phyloP scores from a whole-genome alignment of 164 flowering plant genomes.

The Vitis cinerea region DNA sequence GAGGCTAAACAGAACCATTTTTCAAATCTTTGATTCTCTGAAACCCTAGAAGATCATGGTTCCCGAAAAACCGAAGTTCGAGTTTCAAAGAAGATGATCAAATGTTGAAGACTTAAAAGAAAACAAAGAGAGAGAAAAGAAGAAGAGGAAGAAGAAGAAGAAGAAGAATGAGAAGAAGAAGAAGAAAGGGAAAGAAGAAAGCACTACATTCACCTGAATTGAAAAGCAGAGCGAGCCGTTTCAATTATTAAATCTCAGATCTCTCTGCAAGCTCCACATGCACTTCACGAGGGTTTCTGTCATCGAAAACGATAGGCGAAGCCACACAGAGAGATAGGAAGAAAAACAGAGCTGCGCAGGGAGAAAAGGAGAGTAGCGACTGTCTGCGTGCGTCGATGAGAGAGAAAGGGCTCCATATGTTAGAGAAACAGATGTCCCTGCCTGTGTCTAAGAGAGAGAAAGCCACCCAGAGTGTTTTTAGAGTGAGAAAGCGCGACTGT shows the following conservation, averaged over 20 bases:
- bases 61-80: conserved; percentile 4
- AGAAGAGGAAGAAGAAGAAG: neutral
- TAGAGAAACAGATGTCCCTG: too few species aligned
- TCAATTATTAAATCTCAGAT: conserved; percentile 29
- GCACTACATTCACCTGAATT: conserved; percentile 42
- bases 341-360: neutral
- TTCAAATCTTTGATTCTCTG: neutral
- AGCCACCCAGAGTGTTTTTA: too few species aligned
- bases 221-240: conserved; percentile 40
- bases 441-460: too few species aligned
- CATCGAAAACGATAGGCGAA: conserved; percentile 31
- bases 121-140: neutral
- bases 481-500: too few species aligned
- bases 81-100: neutral
- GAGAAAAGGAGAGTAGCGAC: neutral
- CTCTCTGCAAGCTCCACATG: conserved; percentile 45
- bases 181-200: neutral
- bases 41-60: conserved; percentile 11
- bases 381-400: neutral
- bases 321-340: neutral
- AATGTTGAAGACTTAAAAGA: neutral
- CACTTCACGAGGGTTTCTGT: conserved; percentile 43
- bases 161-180: neutral
- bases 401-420: neutral
- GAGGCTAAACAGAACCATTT: conserved; percentile 10